phyloP scores from a whole-genome alignment of 2,329 filamentous ascomycete species.

The Geosmithia putterillii region DNA sequence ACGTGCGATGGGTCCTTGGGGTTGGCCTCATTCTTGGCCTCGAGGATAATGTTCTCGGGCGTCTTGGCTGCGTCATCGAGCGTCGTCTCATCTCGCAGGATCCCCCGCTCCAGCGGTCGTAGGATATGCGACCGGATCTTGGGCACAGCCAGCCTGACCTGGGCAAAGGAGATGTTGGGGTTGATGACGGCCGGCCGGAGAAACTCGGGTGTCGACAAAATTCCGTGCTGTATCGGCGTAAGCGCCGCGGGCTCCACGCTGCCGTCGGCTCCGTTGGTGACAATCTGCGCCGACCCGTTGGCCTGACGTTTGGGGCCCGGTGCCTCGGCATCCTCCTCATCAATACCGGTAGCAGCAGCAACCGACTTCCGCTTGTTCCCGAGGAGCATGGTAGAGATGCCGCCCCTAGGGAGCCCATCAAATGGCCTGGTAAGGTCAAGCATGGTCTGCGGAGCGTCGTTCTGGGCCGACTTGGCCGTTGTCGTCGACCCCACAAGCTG shows the following conservation, averaged over 20 bases:
- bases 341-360: slow-evolving; percentile 29
- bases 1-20: slow-evolving; percentile 75
- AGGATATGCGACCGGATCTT: slow-evolving; percentile 75
- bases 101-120: slow-evolving; percentile 61
- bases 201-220: slow-evolving; percentile 65
- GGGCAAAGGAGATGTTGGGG: slow-evolving; percentile 68
- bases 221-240: slow-evolving; percentile 43
- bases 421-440: slow-evolving; percentile 89
- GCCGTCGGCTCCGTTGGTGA: slow-evolving; percentile 67
- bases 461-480: slow-evolving; percentile 42
- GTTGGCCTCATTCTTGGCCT: slow-evolving; percentile 73
- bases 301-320: slow-evolving; percentile 37
- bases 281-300: slow-evolving; percentile 60
- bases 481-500: slow-evolving; percentile 70
- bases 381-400: slow-evolving; percentile 71
- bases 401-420: slow-evolving; percentile 83
- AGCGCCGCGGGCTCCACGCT: slow-evolving; percentile 58
- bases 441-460: slow-evolving; percentile 67
- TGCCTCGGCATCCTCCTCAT: slow-evolving; percentile 65
- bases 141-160: slow-evolving; percentile 77
- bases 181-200: slow-evolving; percentile 80
- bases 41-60: slow-evolving; percentile 64
- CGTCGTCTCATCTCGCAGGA: slow-evolving; percentile 38
- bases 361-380: slow-evolving; percentile 83
- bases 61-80: slow-evolving; percentile 50